phyloP scores from a whole-genome alignment of 768 basidiomycete species.

The Termitomyces sp. region DNA sequence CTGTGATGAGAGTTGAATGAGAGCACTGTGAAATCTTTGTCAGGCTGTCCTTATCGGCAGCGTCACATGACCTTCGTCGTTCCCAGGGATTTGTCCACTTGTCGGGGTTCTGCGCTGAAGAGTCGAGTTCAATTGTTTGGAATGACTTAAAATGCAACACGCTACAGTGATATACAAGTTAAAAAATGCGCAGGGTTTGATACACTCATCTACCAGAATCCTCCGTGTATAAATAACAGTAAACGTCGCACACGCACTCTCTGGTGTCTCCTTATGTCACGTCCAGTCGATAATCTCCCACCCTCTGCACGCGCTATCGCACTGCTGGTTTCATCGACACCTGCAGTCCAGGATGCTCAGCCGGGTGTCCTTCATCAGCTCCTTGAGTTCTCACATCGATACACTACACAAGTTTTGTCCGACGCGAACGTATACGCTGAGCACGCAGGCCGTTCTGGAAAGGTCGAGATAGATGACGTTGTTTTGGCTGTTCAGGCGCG shows the following conservation, averaged over 20 bases:
- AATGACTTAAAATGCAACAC: background rate
- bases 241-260: background rate
- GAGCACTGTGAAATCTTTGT: conserved; percentile 15
- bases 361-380: conserved; percentile 84
- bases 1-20: conserved; percentile 28
- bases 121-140: background rate
- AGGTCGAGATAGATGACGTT: conserved; percentile 81
- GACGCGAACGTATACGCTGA: conserved; percentile 87
- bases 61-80: background rate
- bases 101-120: background rate
- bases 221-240: background rate
- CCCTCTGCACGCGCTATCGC: conserved; percentile 83
- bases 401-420: conserved; percentile 76
- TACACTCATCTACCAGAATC: background rate
- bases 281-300: conserved; percentile 65
- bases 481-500: conserved; percentile 80
- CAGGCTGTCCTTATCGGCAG: conserved; percentile 1
- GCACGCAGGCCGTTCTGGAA: conserved; percentile 73
- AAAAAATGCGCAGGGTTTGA: background rate
- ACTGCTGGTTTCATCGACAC: conserved; percentile 76
- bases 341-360: conserved; percentile 81
- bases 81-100: background rate
- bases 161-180: background rate
- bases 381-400: conserved; percentile 82
- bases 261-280: conserved; percentile 30